Evolutionary conservation across 257 asterid species (phyloP).

Genomic region (Cinchona pubescens): DNA sequence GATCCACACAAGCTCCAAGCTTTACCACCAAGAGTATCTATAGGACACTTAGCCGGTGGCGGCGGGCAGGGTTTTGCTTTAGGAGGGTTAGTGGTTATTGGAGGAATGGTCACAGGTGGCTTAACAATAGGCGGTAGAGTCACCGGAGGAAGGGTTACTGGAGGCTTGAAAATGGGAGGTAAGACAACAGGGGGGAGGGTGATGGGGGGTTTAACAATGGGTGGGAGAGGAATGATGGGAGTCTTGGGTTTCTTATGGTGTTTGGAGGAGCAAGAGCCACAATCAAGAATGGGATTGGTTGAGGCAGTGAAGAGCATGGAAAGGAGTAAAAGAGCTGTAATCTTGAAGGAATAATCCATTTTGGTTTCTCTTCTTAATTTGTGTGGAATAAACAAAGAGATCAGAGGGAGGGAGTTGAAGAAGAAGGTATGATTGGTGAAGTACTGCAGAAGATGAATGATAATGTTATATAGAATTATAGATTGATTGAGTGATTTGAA

Average conservation of each 20-base stretch:
- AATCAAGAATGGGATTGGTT: conserved; percentile 40
- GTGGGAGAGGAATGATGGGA: conserved; percentile 12
- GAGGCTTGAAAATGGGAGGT: conserved; percentile 24
- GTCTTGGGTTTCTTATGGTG: conserved; percentile 31
- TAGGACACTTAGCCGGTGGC: conserved; percentile 54
- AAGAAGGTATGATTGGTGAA: conserved; percentile 18
- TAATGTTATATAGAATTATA: conserved; percentile 41
- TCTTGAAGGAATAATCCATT: conserved; percentile 52
- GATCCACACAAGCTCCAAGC: conserved; percentile 82
- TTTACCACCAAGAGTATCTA: conserved; percentile 64
- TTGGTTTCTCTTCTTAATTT: not conserved
- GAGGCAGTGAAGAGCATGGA: conserved; percentile 47
- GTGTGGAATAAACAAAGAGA: conserved; percentile 2
- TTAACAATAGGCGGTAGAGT: not conserved
- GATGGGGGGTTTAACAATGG: conserved; percentile 19
- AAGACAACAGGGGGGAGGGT: conserved; percentile 18
- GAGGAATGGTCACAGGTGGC: conserved; percentile 32
- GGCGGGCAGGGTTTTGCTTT: conserved; percentile 21
- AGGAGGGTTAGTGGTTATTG: conserved; percentile 24
- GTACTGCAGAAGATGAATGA: conserved; percentile 7
- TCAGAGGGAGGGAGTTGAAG: no score
- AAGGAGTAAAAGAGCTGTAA: conserved; percentile 46
- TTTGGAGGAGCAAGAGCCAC: conserved; percentile 39
- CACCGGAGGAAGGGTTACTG: conserved; percentile 10
- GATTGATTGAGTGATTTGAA: conserved; percentile 7